Conservation (phyloP, 2,329 filamentous ascomycete species). For the Colletotrichum chlorophyti region DNA sequence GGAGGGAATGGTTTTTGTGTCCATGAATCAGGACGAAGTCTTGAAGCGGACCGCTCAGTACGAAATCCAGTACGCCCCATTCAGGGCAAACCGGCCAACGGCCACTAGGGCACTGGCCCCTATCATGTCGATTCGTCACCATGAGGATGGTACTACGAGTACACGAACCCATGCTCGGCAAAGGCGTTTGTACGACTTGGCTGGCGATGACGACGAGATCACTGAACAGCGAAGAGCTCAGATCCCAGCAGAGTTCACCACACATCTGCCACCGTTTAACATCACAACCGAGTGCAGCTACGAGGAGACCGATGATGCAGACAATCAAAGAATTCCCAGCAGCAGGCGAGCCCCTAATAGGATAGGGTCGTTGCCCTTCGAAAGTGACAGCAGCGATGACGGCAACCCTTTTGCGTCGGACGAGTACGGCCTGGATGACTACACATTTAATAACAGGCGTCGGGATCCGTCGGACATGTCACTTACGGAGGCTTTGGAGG, state of each 20-base stretch:
- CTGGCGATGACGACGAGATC: constrained; percentile 48
- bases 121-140: constrained; percentile 59
- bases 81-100: constrained; percentile 32
- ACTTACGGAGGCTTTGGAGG: constrained; percentile 50
- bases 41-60: constrained; percentile 76
- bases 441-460: constrained; percentile 33
- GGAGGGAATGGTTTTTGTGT: constrained; percentile 90
- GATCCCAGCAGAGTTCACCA: constrained; percentile 62
- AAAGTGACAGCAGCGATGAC: constrained; percentile 53
- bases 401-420: constrained; percentile 35
- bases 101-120: constrained; percentile 33
- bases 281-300: constrained; percentile 68
- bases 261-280: constrained; percentile 55
- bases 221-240: constrained; percentile 58
- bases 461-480: constrained; percentile 35
- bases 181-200: constrained; percentile 53
- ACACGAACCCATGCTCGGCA: constrained; percentile 51
- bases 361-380: constrained; percentile 62
- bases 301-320: constrained; percentile 55
- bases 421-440: constrained; percentile 41
- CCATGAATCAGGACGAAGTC: constrained; percentile 83
- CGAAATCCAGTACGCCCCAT: constrained; percentile 69
- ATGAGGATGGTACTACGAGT: constrained; percentile 57
- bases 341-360: constrained; percentile 55
- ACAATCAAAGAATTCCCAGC: constrained; percentile 25